Percentiles rank a stretch among this genome's conserved stretches.
Conservation (phyloP, 495 filamentous ascomycete genomes). For the Aspergillus wentii region DNA sequence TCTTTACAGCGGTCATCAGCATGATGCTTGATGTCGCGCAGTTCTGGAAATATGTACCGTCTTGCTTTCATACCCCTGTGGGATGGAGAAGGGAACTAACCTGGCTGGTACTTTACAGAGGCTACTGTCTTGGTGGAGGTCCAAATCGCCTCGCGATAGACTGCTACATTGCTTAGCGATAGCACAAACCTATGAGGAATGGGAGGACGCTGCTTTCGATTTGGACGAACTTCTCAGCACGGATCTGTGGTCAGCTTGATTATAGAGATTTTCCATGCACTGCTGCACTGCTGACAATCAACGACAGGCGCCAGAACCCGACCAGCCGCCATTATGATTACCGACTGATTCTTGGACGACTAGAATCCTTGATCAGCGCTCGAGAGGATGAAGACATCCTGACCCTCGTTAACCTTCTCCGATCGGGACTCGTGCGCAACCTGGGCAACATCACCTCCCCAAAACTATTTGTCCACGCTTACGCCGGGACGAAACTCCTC, state of each 20-base stretch:
- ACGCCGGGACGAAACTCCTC: slow-evolving; percentile 82
- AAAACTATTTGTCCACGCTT: slow-evolving; percentile 79
- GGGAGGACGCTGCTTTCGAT: slow-evolving; percentile 74
- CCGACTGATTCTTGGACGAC: slow-evolving; percentile 73
- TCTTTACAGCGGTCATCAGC: slow-evolving; percentile 44
- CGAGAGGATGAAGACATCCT: slow-evolving; percentile 74
- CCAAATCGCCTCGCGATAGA: slow-evolving; percentile 29
- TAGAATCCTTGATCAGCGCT: slow-evolving; percentile 65
- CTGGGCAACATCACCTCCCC: slow-evolving; percentile 83
- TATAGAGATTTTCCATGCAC: too few relatives aligned
- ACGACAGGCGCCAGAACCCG: slow-evolving; percentile 68
- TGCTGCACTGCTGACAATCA: background rate
- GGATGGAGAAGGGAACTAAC: too few relatives aligned
- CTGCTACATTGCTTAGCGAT: slow-evolving; percentile 44
- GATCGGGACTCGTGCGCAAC: slow-evolving; percentile 84
- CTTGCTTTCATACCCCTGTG: background rate
- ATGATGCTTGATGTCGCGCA: slow-evolving; percentile 57
- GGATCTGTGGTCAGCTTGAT: slow-evolving; percentile 64
- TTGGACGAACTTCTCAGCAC: slow-evolving; percentile 73
- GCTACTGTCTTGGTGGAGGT: slow-evolving; percentile 35
- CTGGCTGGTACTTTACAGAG: slow-evolving; percentile 15
- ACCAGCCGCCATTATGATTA: slow-evolving; percentile 85
- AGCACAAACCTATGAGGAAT: slow-evolving; percentile 72
- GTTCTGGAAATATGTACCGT: slow-evolving; percentile 60
- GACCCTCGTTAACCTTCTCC: slow-evolving; percentile 70